These are phyloP conservation scores for Neofusicoccum parvum DNA, from an alignment of 2,329 filamentous ascomycete genomes.

Conservation along the genomic window DNA sequence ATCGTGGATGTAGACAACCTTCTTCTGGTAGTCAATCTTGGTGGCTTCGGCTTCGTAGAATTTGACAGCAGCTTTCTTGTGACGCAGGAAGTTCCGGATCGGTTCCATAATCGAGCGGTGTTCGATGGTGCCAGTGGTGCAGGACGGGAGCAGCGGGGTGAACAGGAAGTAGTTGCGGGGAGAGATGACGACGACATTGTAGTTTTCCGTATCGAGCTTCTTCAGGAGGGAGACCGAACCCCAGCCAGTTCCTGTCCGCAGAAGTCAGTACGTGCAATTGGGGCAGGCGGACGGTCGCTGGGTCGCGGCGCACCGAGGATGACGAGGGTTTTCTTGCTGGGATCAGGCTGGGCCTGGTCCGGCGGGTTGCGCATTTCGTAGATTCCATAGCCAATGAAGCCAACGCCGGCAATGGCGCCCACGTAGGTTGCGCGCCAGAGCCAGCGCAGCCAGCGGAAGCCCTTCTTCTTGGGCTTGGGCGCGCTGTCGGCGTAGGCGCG, in stretches of 20 bases:
- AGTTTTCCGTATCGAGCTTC: slow-evolving; percentile 98
- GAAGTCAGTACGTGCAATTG: slow-evolving; percentile 27
- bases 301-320: slow-evolving; percentile 72
- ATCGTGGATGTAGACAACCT: slow-evolving; percentile 85
- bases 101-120: slow-evolving; percentile 99
- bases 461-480: slow-evolving; percentile 50
- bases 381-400: slow-evolving; percentile 76
- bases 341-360: slow-evolving; percentile 78
- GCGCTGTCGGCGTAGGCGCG: slow-evolving; percentile 35
- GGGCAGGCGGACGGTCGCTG: background rate
- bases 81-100: slow-evolving; percentile 89
- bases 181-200: slow-evolving; percentile 97
- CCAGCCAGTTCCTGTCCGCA: slow-evolving; percentile 81
- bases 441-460: slow-evolving; percentile 73
- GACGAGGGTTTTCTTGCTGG: slow-evolving; percentile 94
- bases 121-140: slow-evolving; percentile 95
- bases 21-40: slow-evolving; percentile 90
- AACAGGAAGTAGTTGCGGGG: slow-evolving; percentile 99
- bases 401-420: slow-evolving; percentile 68
- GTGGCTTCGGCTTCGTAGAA: slow-evolving; percentile 98
- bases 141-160: slow-evolving; percentile 94
- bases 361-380: slow-evolving; percentile 80
- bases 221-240: slow-evolving; percentile 94
- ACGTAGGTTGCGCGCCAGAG: slow-evolving; percentile 82
- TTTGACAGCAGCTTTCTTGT: slow-evolving; percentile 90